Evolutionary conservation across 2,329 filamentous ascomycete species (phyloP).

Genomic region (Claviceps monticola): DNA sequence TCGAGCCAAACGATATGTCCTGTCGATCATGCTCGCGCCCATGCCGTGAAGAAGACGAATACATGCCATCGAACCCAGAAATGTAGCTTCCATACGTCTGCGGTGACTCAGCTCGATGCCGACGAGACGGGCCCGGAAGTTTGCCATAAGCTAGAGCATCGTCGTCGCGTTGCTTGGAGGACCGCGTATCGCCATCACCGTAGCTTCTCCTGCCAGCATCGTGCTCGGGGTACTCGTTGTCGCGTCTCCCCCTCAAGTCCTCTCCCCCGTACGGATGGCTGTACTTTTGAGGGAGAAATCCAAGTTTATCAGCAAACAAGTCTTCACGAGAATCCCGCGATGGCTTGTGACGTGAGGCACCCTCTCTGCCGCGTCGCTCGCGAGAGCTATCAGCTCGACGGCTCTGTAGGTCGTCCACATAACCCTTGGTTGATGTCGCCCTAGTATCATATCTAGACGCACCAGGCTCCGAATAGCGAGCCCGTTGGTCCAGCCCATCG

Average conservation of each 20-base stretch:
- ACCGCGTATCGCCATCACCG: slow-evolving; percentile 2
- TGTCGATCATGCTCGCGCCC: slow-evolving; percentile 6
- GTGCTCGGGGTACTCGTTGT: slow-evolving; percentile 7
- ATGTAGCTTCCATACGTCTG: slow-evolving; percentile 17
- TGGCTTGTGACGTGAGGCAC: too few species aligned
- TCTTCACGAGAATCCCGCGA: too few species aligned
- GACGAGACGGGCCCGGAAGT: slow-evolving; percentile 13
- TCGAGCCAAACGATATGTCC: slow-evolving; percentile 4
- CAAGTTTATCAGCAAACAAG: too few species aligned
- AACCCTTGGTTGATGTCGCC: slow-evolving; percentile 6
- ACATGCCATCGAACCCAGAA: slow-evolving; percentile 8
- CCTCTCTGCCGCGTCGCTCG: too few species aligned
- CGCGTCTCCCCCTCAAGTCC: not conserved
- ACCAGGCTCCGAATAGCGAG: slow-evolving; percentile 14
- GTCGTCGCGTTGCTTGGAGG: slow-evolving; percentile 18
- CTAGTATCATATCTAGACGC: slow-evolving; percentile 9
- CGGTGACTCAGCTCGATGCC: slow-evolving; percentile 10
- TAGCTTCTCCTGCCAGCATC: slow-evolving; percentile 15
- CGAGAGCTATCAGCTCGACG: not conserved
- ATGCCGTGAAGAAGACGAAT: slow-evolving; percentile 13
- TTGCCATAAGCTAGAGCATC: slow-evolving; percentile 39
- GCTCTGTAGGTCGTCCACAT: not conserved
- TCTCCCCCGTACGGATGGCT: too few species aligned
- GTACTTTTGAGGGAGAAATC: too few species aligned
- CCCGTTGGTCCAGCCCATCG: slow-evolving; percentile 9